Percentiles rank a stretch among this genome's conserved stretches.
These are phyloP conservation scores for Croton laevigatus DNA, from an alignment of 441 rosid genomes.

Conservation along the genomic window DNA sequence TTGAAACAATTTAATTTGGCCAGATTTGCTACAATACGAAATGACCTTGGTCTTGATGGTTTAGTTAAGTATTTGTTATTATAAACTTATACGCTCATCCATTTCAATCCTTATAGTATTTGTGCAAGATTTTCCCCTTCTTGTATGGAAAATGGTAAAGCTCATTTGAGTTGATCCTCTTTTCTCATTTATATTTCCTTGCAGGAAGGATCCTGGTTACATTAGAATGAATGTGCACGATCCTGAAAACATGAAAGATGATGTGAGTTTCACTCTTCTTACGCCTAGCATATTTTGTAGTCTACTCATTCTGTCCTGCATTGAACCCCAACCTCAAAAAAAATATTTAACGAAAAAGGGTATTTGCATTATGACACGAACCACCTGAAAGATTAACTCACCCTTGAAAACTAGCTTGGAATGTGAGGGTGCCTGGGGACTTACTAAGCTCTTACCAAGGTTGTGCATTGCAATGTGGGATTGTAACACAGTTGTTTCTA, in stretches of 20 bases:
- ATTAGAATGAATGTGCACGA: constrained; percentile 78
- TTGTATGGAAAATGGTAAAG: not conserved
- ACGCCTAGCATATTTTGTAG: constrained; percentile 2
- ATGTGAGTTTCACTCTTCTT: constrained; percentile 51
- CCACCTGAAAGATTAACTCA: too few relatives aligned
- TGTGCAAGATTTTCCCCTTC: not conserved
- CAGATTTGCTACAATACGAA: not conserved
- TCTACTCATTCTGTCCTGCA: not conserved
- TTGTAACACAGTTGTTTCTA: not conserved
- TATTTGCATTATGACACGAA: too few relatives aligned
- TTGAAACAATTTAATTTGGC: not conserved
- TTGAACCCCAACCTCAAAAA: not conserved
- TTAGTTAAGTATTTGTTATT: not conserved
- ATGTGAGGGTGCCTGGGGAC: too few relatives aligned
- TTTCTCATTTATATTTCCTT: constrained; percentile 19
- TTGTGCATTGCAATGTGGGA: too few relatives aligned
- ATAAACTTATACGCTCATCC: not conserved
- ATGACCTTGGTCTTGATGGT: not conserved
- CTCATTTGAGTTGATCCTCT: not conserved
- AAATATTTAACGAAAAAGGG: too few relatives aligned
- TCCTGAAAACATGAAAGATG: constrained; percentile 81
- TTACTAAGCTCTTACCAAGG: not conserved
- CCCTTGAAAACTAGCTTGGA: too few relatives aligned
- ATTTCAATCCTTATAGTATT: not conserved
- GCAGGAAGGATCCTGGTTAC: constrained; percentile 96